Evolutionary conservation across 2,329 filamentous ascomycete genomes (phyloP).

Genomic region (Penicillium sp.): DNA sequence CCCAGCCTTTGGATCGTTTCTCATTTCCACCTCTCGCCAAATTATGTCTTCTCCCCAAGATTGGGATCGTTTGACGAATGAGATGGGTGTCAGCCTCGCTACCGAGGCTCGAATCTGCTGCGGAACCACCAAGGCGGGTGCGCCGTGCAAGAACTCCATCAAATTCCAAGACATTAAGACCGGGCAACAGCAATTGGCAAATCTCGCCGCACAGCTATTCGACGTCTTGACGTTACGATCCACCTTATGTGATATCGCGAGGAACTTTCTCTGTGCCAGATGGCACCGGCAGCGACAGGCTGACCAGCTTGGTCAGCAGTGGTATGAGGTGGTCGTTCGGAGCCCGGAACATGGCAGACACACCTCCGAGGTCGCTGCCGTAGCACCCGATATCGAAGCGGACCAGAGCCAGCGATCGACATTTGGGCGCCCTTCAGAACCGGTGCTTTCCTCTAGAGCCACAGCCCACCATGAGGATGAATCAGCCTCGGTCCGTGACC

Average conservation of each 20-base stretch:
- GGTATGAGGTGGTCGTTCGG: neutral
- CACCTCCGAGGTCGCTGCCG: neutral
- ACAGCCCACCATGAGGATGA: neutral
- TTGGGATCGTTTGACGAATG: neutral
- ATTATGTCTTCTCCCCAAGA: neutral
- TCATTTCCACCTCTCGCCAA: neutral
- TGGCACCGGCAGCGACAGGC: neutral
- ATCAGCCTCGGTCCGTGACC: neutral
- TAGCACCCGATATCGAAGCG: constrained; percentile 1
- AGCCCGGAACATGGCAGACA: neutral
- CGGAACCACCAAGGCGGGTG: neutral
- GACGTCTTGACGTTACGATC: neutral
- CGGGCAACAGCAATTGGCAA: neutral
- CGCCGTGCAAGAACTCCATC: neutral
- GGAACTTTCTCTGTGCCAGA: neutral
- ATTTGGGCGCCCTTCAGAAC: neutral
- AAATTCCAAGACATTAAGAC: neutral
- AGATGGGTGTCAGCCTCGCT: neutral
- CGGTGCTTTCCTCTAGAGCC: neutral
- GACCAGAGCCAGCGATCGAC: neutral
- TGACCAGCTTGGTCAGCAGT: neutral
- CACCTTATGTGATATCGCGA: neutral
- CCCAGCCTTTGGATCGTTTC: neutral
- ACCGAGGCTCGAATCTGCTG: neutral
- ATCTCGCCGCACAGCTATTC: neutral